Evolutionary conservation across 2,329 filamentous ascomycete species (phyloP).

Genomic region (Akanthomyces lecanii): DNA sequence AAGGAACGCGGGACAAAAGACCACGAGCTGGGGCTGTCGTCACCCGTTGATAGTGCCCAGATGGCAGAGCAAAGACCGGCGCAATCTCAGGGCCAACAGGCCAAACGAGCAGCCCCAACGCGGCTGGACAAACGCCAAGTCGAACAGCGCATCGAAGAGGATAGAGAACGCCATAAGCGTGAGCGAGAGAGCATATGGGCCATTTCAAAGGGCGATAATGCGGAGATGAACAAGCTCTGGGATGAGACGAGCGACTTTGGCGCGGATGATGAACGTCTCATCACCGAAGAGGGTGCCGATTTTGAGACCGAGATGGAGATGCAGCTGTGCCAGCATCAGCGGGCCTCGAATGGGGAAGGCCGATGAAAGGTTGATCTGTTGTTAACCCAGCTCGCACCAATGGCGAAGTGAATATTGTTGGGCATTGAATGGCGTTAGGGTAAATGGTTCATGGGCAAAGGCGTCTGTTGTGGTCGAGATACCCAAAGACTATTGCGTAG

Average conservation of each 20-base stretch:
- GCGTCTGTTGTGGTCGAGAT: slow-evolving; percentile 11
- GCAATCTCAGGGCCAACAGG: slow-evolving; percentile 36
- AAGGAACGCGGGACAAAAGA: slow-evolving; percentile 69
- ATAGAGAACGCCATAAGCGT: slow-evolving; percentile 89
- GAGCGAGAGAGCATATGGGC: slow-evolving; percentile 92
- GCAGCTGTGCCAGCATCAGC: slow-evolving; percentile 38
- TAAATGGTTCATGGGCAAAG: slow-evolving; percentile 14
- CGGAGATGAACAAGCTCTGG: slow-evolving; percentile 77
- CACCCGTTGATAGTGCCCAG: slow-evolving; percentile 43
- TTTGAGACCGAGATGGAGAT: slow-evolving; percentile 40
- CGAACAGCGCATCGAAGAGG: slow-evolving; percentile 94
- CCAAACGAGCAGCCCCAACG: slow-evolving; percentile 31
- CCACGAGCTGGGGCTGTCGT: slow-evolving; percentile 50
- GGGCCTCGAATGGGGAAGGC: slow-evolving; percentile 28
- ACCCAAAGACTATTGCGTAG: slow-evolving; percentile 4
- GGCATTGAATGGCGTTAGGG: slow-evolving; percentile 29
- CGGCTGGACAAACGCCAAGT: slow-evolving; percentile 79
- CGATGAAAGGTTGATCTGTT: slow-evolving; percentile 18
- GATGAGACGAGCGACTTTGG: slow-evolving; percentile 83
- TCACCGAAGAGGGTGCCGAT: slow-evolving; percentile 65
- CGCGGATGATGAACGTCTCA: slow-evolving; percentile 77
- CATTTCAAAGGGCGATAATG: slow-evolving; percentile 57
- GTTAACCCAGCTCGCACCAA: not conserved
- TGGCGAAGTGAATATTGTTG: not conserved
- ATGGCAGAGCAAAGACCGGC: slow-evolving; percentile 39